Conservation (phyloP, 2,329 filamentous ascomycete genomes). For the Cercospora sp. region DNA sequence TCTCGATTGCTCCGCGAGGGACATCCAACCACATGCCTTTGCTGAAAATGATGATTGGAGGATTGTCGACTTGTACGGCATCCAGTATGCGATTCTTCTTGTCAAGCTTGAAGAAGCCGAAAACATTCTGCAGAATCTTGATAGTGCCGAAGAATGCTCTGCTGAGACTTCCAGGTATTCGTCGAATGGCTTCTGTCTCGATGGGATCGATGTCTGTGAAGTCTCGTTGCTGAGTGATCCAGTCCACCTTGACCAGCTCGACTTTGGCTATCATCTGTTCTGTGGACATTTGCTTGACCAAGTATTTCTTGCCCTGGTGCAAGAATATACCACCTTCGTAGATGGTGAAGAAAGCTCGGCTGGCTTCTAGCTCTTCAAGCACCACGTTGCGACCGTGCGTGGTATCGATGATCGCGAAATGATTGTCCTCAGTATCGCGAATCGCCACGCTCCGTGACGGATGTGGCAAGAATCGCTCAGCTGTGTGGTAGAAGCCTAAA, state of each 20-base stretch:
- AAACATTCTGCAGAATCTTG: constrained; percentile 83
- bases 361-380: constrained; percentile 93
- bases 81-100: constrained; percentile 81
- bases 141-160: constrained; percentile 84
- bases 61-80: constrained; percentile 89
- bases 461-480: constrained; percentile 80
- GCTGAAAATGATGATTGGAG: constrained; percentile 77
- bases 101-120: constrained; percentile 97
- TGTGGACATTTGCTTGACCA: constrained; percentile 84
- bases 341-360: constrained; percentile 89
- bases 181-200: constrained; percentile 83
- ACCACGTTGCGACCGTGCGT: constrained; percentile 80
- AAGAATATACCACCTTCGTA: constrained; percentile 97
- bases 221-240: constrained; percentile 90
- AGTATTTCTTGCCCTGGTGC: constrained; percentile 90
- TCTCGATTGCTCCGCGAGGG: constrained; percentile 73
- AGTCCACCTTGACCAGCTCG: constrained; percentile 85
- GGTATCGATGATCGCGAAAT: constrained; percentile 89
- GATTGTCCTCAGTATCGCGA: constrained; percentile 83
- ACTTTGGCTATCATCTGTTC: constrained; percentile 83
- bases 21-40: constrained; percentile 97
- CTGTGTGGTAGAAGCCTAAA: constrained; percentile 84
- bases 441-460: constrained; percentile 84
- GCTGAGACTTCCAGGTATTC: constrained; percentile 62
- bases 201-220: constrained; percentile 92